A percentile compares a stretch with the other conserved stretches of the same genome.
Evolutionary conservation across 2,329 filamentous ascomycete genomes (phyloP).

Genomic region (Claviceps fusiformis): DNA sequence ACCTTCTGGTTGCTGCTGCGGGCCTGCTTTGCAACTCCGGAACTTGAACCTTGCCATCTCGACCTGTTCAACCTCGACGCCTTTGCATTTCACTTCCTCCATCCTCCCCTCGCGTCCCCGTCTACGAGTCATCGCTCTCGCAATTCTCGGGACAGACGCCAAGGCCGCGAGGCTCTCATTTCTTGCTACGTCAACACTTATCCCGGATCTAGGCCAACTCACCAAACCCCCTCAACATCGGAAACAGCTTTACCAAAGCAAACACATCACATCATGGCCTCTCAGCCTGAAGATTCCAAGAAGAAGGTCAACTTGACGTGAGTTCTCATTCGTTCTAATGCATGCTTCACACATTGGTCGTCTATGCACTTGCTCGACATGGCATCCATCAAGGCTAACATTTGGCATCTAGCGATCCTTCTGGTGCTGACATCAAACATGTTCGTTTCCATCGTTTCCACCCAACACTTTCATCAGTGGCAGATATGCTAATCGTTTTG

Average conservation of each 20-base stretch:
- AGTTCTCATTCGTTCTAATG: constrained; percentile 20
- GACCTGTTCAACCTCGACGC: constrained; percentile 11
- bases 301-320: constrained; percentile 76
- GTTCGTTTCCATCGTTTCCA: constrained; percentile 36
- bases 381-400: not conserved
- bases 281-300: constrained; percentile 56
- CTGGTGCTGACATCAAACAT: constrained; percentile 73
- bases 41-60: constrained; percentile 10
- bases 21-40: not conserved
- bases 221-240: constrained; percentile 11
- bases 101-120: not conserved
- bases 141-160: not conserved
- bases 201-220: constrained; percentile 9
- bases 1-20: not conserved
- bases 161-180: constrained; percentile 1
- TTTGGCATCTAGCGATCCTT: constrained; percentile 56
- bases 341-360: not conserved
- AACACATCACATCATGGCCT: constrained; percentile 47
- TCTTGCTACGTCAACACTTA: not conserved
- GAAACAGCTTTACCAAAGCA: constrained; percentile 17
- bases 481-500: constrained; percentile 15
- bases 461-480: constrained; percentile 5
- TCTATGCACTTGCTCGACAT: not conserved
- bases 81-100: constrained; percentile 6
- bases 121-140: constrained; percentile 4